Conservation (phyloP, 805 yeast genomes). For the Wickerhamomyces ciferrii region DNA sequence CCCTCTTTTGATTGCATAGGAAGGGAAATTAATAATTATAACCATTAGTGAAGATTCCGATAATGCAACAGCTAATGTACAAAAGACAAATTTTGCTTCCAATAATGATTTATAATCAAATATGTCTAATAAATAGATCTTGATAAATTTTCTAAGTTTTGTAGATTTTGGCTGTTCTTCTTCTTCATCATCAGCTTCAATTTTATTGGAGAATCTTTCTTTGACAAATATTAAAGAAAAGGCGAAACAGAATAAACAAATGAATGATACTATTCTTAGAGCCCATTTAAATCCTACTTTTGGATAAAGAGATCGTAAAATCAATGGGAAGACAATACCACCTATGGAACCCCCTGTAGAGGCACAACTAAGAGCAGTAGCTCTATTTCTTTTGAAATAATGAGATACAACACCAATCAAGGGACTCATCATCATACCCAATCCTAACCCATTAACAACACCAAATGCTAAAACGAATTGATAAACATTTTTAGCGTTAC, state of each 20-base stretch:
- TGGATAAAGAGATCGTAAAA: slow-evolving; percentile 43
- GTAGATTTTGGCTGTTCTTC: slow-evolving; percentile 17
- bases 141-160: slow-evolving; percentile 18
- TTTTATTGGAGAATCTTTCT: slow-evolving; percentile 35
- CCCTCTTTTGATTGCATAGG: slow-evolving; percentile 33
- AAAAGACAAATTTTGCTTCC: slow-evolving; percentile 38
- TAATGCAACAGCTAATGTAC: slow-evolving; percentile 36
- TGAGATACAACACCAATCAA: slow-evolving; percentile 57
- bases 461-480: slow-evolving; percentile 62
- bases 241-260: slow-evolving; percentile 34
- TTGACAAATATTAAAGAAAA: slow-evolving; percentile 30
- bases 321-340: slow-evolving; percentile 50
- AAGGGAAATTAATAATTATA: slow-evolving; percentile 41
- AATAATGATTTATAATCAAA: slow-evolving; percentile 34
- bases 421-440: slow-evolving; percentile 58
- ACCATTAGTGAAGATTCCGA: slow-evolving; percentile 43
- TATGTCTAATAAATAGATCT: slow-evolving; percentile 4
- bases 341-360: slow-evolving; percentile 55
- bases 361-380: slow-evolving; percentile 46
- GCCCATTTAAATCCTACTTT: slow-evolving; percentile 59
- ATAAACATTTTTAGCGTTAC: slow-evolving; percentile 45
- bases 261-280: slow-evolving; percentile 44
- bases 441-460: slow-evolving; percentile 51
- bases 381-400: slow-evolving; percentile 59
- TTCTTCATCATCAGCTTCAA: slow-evolving; percentile 13